phyloP scores from a whole-genome alignment of 2,329 filamentous ascomycete species.

The Fusarium hainanense region DNA sequence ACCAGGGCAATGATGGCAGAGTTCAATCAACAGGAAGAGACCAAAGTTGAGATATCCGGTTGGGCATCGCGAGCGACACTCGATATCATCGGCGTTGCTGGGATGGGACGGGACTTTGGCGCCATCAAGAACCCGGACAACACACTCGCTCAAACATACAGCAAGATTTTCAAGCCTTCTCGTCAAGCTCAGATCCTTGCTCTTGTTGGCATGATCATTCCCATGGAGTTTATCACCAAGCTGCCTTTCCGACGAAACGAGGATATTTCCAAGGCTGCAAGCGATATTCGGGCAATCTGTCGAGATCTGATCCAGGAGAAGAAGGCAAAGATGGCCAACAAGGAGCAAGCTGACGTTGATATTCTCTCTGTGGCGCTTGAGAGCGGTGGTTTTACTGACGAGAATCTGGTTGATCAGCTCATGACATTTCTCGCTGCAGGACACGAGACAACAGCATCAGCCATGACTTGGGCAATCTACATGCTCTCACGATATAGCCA shows the following conservation, averaged over 20 bases:
- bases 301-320: slow-evolving; percentile 77
- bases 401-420: slow-evolving; percentile 85
- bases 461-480: slow-evolving; percentile 81
- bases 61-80: slow-evolving; percentile 77
- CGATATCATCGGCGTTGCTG: slow-evolving; percentile 80
- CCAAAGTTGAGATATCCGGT: slow-evolving; percentile 65
- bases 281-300: slow-evolving; percentile 73
- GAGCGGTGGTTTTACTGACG: slow-evolving; percentile 79
- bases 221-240: slow-evolving; percentile 66
- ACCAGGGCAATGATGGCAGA: slow-evolving; percentile 67
- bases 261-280: slow-evolving; percentile 67
- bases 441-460: slow-evolving; percentile 81
- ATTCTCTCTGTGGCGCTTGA: slow-evolving; percentile 84
- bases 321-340: slow-evolving; percentile 62
- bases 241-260: slow-evolving; percentile 79
- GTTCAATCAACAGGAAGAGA: slow-evolving; percentile 48
- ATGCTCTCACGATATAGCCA: slow-evolving; percentile 73
- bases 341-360: slow-evolving; percentile 68
- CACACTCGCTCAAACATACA: slow-evolving; percentile 68
- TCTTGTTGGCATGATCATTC: slow-evolving; percentile 71
- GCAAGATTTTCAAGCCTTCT: slow-evolving; percentile 64
- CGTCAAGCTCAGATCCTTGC: slow-evolving; percentile 65
- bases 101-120: slow-evolving; percentile 77
- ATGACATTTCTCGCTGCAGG: slow-evolving; percentile 90
- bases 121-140: slow-evolving; percentile 71